Percentiles rank a stretch among this genome's conserved stretches.
These are phyloP conservation scores for Hymenoscyphus repandus DNA, from an alignment of 2,329 filamentous ascomycete genomes.

Conservation along the genomic window DNA sequence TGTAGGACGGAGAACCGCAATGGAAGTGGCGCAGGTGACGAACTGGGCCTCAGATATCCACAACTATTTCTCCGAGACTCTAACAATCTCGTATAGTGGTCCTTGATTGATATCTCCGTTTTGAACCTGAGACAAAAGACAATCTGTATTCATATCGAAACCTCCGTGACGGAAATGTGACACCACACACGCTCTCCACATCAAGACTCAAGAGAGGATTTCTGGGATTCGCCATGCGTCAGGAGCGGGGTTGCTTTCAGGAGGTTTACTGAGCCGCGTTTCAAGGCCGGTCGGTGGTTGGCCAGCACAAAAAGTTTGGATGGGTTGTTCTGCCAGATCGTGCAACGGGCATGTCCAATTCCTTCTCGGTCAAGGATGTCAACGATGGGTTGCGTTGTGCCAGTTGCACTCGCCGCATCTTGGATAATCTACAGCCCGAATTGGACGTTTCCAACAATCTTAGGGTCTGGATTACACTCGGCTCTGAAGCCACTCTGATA, in stretches of 20 bases:
- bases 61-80: background rate
- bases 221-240: background rate
- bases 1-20: too few species aligned
- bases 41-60: too few species aligned
- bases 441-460: too few species aligned
- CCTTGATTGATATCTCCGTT: background rate
- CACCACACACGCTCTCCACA: constrained; percentile 5
- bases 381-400: too few species aligned
- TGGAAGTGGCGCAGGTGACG: too few species aligned
- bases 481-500: too few species aligned
- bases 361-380: constrained; percentile 2
- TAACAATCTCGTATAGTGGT: background rate
- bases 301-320: constrained; percentile 12
- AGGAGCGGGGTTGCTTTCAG: constrained; percentile 9
- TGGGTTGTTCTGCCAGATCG: constrained; percentile 12
- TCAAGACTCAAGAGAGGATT: background rate
- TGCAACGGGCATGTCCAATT: too few species aligned
- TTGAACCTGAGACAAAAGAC: background rate
- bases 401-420: too few species aligned
- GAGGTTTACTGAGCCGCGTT: constrained; percentile 16
- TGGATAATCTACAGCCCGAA: too few species aligned
- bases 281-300: constrained; percentile 14
- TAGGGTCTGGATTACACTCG: too few species aligned
- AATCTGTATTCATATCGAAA: too few species aligned
- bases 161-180: too few species aligned